Evolutionary conservation across 139 green algal species (phyloP).

Genomic region (Tetradesmus lagerheimii): DNA sequence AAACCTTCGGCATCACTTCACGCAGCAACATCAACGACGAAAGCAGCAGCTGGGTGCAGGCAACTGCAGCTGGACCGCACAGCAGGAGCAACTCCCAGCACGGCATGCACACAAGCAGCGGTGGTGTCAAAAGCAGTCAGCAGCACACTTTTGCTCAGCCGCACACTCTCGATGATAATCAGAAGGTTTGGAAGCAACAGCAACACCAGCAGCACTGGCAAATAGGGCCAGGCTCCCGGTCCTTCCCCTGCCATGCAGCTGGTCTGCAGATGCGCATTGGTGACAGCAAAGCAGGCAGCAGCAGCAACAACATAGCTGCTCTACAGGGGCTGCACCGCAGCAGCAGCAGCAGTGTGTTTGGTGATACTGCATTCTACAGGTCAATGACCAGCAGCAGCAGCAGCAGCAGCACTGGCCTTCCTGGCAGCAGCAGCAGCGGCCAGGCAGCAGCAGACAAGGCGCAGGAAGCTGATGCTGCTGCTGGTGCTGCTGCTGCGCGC

Average conservation of each 20-base stretch:
- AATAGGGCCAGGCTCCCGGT: too few species aligned
- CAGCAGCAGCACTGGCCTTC: background rate
- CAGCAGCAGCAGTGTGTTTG: background rate
- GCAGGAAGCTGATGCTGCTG: background rate
- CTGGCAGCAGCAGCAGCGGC: background rate
- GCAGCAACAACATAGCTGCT: background rate
- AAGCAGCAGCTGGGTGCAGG: background rate
- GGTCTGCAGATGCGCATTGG: background rate
- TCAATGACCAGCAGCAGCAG: background rate
- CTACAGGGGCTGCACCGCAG: background rate
- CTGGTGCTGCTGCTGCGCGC: background rate
- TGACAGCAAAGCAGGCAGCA: background rate
- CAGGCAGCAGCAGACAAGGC: background rate
- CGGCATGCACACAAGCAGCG: background rate
- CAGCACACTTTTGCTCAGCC: background rate
- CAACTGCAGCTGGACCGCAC: background rate
- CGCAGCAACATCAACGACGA: background rate
- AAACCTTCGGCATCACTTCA: background rate
- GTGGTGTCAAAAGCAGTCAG: background rate
- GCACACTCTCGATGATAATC: background rate
- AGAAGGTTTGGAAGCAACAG: background rate
- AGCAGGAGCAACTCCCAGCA: background rate
- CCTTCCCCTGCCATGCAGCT: background rate
- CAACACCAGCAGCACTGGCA: background rate
- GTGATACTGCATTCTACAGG: background rate